Conservation (phyloP, 78 protist genomes). For the Mantamonas sphyraenae region DNA sequence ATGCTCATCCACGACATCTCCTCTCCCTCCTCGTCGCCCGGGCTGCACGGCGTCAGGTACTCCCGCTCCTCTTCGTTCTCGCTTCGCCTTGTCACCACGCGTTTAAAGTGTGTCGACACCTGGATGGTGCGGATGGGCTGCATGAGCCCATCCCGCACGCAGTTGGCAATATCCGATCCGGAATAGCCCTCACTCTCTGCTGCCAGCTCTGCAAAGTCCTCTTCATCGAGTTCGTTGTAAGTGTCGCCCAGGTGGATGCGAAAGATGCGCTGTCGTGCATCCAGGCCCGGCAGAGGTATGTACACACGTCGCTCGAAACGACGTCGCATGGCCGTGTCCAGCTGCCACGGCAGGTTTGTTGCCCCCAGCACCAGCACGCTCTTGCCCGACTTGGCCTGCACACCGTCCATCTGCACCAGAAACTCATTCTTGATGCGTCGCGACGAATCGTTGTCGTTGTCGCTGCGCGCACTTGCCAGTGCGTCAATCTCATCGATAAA, state of each 20-base stretch:
- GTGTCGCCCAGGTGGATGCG: conserved; percentile 64
- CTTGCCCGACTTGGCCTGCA: conserved; percentile 48
- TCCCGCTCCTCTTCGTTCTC: not conserved
- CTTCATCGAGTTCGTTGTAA: not conserved
- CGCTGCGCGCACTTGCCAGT: conserved; percentile 69
- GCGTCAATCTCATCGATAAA: conserved; percentile 99
- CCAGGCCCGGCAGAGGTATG: conserved; percentile 78
- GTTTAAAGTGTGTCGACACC: conserved; percentile 90
- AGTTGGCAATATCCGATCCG: conserved; percentile 82
- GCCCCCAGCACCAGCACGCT: conserved; percentile 97
- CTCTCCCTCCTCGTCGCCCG: conserved; percentile 40
- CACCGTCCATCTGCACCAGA: conserved; percentile 93
- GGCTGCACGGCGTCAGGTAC: conserved; percentile 49
- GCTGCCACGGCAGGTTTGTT: conserved; percentile 95
- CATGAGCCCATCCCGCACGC: conserved; percentile 89
- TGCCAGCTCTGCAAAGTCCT: not conserved
- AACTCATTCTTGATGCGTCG: conserved; percentile 97
- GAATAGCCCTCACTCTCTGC: conserved; percentile 38
- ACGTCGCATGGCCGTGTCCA: conserved; percentile 95
- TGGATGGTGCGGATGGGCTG: conserved; percentile 87
- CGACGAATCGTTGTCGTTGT: conserved; percentile 83
- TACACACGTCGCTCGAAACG: not conserved
- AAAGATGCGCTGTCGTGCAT: conserved; percentile 78
- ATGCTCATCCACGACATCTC: conserved; percentile 30
- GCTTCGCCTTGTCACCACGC: not conserved